Base-by-base conservation (phyloP, 2,329 filamentous ascomycete species). In the Fusarium poae region DNA sequence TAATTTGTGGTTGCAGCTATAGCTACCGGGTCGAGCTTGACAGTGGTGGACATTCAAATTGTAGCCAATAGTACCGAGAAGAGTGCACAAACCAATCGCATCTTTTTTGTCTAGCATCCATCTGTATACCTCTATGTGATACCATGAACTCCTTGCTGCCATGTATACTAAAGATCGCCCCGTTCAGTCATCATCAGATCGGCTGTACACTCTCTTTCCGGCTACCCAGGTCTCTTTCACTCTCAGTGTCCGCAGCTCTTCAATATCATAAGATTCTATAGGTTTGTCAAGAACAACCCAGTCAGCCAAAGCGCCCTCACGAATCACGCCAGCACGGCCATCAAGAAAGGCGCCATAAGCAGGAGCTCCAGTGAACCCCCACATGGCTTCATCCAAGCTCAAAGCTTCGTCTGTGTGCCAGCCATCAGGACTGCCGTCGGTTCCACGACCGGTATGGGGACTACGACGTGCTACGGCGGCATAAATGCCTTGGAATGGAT, bases 181-280 rank as follows among this genome's bases (percentile, higher is more conserved):
- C 21, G 21, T 32, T 34, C 49, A 61, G 23, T 58, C 42, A 12
- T 55, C 25, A 21, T 30, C 39, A 43, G 52, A 48, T 46, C 44
- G 60, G 2, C 50, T 44, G 52, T 85, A 88, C 0, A 88, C 85
- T 53, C 68, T 79, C 72, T 71, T 82, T 0, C 90, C 90, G 4
- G 80, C 88, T 35, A 92, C 85, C 90, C 90, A 92, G 1, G 90
- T 92, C 80, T 92, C 89, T 64, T 79, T 82, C 3, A 92, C 89
- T 49, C 77, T 82, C 10, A 90, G 72, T 6, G 78, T 79, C 25
- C 87, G 83, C 55, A 92, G 70, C 15, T 81, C 80, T 60, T 89
- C 87, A 4, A 85, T 62, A 13, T 82, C 79, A 32, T 86, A 76
- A 1, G 72, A 79, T 55, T 86, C 84, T 1, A 91, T 72, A 44